Percentiles rank a stretch among this genome's conserved stretches.
These are phyloP conservation scores for Perkinsus marinus DNA, from an alignment of 169 alveolate species.

Conservation along the genomic window DNA sequence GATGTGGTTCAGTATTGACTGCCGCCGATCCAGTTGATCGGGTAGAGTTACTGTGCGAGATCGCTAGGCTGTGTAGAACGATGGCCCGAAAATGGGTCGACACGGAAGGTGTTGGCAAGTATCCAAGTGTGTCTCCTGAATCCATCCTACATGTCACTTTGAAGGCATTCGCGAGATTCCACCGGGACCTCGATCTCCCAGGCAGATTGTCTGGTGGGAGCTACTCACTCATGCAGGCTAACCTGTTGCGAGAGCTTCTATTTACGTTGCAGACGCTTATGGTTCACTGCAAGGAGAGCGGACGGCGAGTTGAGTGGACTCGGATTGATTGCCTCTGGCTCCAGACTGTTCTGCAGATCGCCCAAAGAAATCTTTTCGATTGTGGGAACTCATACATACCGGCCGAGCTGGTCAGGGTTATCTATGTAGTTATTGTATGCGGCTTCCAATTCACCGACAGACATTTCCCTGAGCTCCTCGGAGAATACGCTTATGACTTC, in stretches of 20 bases:
- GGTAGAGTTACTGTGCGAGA: background rate
- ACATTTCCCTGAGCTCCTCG: background rate
- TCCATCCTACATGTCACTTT: background rate
- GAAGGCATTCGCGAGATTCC: background rate
- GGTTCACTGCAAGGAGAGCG: background rate
- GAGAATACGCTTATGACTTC: background rate
- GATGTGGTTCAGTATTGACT: background rate
- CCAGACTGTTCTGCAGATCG: background rate
- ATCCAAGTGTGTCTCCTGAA: background rate
- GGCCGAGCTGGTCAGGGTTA: background rate
- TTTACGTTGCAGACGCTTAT: background rate
- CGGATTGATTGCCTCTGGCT: background rate
- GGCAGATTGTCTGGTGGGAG: background rate
- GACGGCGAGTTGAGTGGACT: background rate
- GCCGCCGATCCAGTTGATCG: background rate
- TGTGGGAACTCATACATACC: background rate
- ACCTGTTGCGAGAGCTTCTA: background rate
- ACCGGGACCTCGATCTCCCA: background rate
- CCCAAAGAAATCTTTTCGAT: background rate
- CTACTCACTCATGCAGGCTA: background rate
- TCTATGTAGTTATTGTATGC: background rate
- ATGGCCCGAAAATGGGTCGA: background rate
- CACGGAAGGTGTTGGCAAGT: background rate
- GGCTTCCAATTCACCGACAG: background rate
- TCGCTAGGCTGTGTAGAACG: background rate